Percentiles rank a stretch among this genome's conserved stretches.
Conservation (phyloP, 768 basidiomycete species). For the Boletus sensibilis region DNA sequence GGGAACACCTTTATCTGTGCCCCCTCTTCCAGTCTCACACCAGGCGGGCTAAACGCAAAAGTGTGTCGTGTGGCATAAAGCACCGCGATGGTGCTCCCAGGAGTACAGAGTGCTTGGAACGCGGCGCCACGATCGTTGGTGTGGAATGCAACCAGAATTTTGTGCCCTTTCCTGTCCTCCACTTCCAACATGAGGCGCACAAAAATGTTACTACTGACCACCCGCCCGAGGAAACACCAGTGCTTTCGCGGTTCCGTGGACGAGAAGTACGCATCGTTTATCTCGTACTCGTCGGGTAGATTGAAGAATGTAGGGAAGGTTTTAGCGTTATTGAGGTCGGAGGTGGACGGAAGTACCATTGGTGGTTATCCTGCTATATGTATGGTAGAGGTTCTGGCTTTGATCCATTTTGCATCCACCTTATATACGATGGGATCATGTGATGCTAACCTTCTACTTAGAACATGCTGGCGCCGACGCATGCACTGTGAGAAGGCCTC, state of each 20-base stretch:
- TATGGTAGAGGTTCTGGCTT: background rate
- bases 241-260: conserved; percentile 26
- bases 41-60: conserved; percentile 32
- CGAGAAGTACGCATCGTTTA: conserved; percentile 19
- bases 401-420: background rate
- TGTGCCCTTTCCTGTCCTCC: conserved; percentile 28
- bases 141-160: conserved; percentile 30
- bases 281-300: conserved; percentile 25
- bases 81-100: conserved; percentile 32
- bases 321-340: conserved; percentile 25
- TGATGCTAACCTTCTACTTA: background rate
- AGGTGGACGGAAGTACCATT: conserved; percentile 22
- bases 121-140: conserved; percentile 30
- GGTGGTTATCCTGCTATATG: conserved; percentile 2
- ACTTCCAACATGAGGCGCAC: conserved; percentile 31
- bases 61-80: conserved; percentile 31
- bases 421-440: conserved; percentile 14
- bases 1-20: conserved; percentile 28
- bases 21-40: conserved; percentile 27
- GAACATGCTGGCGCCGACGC: background rate
- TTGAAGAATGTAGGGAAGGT: conserved; percentile 26
- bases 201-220: conserved; percentile 23
- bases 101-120: conserved; percentile 21
- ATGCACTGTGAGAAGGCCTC: background rate
- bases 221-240: conserved; percentile 32